Evolutionary conservation across 768 basidiomycete species (phyloP).

Genomic region (Lanmaoa rubissima): DNA sequence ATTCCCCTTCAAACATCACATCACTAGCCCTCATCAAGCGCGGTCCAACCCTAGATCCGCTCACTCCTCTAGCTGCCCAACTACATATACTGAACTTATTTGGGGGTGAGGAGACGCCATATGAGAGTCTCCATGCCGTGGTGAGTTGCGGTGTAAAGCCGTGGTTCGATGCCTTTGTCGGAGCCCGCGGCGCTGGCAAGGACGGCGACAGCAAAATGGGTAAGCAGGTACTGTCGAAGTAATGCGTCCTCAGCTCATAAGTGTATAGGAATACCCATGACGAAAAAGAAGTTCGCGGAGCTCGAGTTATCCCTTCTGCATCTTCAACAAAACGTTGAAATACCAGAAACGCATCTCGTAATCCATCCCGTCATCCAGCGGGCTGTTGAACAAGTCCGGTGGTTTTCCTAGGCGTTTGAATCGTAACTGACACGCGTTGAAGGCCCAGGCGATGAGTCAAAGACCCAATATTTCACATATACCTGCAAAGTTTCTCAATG

Average conservation of each 20-base stretch:
- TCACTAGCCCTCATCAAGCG: constrained; percentile 97
- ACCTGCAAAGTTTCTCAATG: constrained; percentile 71
- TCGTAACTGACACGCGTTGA: constrained; percentile 9
- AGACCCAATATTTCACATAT: constrained; percentile 76
- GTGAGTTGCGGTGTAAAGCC: constrained; percentile 96
- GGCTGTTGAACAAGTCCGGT: constrained; percentile 70
- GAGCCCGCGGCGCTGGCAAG: constrained; percentile 71
- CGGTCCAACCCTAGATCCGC: constrained; percentile 73
- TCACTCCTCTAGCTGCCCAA: constrained; percentile 78
- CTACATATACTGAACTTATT: constrained; percentile 92
- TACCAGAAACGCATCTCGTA: constrained; percentile 91
- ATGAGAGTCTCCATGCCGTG: constrained; percentile 92
- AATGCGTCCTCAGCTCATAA: constrained; percentile 3
- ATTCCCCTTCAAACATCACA: constrained; percentile 75
- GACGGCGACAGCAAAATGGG: constrained; percentile 84
- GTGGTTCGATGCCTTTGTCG: constrained; percentile 98
- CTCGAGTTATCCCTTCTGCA: constrained; percentile 92
- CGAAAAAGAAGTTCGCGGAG: constrained; percentile 99
- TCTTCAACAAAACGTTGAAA: constrained; percentile 98
- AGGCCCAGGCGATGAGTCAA: constrained; percentile 50
- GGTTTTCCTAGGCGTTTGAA: constrained; percentile 31
- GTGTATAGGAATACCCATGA: constrained; percentile 81
- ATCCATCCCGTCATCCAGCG: constrained; percentile 88
- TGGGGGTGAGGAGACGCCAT: constrained; percentile 85
- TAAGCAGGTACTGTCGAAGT: constrained; percentile 26